Conservation (phyloP, 2,329 filamentous ascomycete species). For the Diaporthe sp. region DNA sequence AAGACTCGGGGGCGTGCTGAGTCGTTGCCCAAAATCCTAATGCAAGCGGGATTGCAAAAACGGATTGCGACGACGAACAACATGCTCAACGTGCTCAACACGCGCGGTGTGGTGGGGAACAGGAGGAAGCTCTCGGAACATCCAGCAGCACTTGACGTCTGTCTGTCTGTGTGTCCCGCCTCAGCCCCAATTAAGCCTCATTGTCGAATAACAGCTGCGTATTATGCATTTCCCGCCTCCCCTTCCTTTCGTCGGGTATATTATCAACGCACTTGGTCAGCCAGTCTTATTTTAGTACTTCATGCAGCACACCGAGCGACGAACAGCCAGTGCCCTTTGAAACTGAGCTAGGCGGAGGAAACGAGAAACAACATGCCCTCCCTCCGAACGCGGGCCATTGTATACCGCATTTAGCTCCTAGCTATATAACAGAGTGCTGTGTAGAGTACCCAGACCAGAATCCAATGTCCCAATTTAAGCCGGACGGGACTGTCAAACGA, state of each 20-base stretch:
- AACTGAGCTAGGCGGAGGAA: slow-evolving; percentile 16
- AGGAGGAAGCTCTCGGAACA: background rate
- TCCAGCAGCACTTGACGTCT: background rate
- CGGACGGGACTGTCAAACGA: slow-evolving; percentile 22
- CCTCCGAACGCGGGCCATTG: background rate
- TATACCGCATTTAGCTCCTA: background rate
- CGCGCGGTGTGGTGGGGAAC: background rate
- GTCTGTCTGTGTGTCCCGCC: background rate
- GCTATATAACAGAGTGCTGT: slow-evolving; percentile 9
- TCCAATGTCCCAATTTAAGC: background rate
- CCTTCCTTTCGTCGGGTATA: slow-evolving; percentile 27
- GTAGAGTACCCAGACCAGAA: background rate
- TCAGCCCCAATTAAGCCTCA: slow-evolving; percentile 27
- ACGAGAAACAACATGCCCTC: slow-evolving; percentile 13
- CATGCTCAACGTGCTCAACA: slow-evolving; percentile 2
- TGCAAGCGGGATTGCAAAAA: slow-evolving; percentile 32
- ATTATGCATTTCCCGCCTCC: slow-evolving; percentile 29
- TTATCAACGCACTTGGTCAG: slow-evolving; percentile 18
- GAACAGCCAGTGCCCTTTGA: slow-evolving; percentile 3
- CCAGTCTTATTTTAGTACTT: slow-evolving; percentile 20
- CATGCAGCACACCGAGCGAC: slow-evolving; percentile 19
- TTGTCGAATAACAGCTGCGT: slow-evolving; percentile 14
- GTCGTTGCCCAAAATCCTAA: slow-evolving; percentile 27
- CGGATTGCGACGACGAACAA: slow-evolving; percentile 10
- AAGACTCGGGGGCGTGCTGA: slow-evolving; percentile 6